Evolutionary conservation across 345 rosid genomes (phyloP), one percentile per base, ranked within the genome.

Genomic region (Carallia pectinifolia): DNA sequence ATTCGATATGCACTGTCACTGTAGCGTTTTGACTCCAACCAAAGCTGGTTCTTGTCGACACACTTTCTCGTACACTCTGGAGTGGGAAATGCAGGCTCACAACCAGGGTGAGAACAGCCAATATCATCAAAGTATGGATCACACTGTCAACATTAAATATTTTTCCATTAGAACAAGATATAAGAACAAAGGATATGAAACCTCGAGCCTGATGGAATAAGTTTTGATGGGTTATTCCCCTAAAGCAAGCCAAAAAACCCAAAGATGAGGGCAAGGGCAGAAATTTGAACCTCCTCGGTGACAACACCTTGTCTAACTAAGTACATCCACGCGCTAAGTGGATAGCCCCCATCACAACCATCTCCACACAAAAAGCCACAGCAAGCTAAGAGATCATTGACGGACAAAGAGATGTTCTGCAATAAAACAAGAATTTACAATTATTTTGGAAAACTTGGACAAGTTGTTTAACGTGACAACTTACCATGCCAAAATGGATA

Each of bases 101-200:
- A 95, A 44, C 99, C 97, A 37, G 99, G 99, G 84, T 95, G 99
- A 65, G 97, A 86, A 78, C 97, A 95, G 74, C 99, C 97, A 62
- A 66, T 84, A 53, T 71, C 77, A 61, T 95, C 99, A 68, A 95
- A 90, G 85, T 92, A 95, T 37, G 97, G 97, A 78, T 92, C 89
- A 75, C 99, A 95, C 97, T 92, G 85, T 63, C 58, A 73, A 72
- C 34, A 58, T 53, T 62, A 40, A 65, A 47, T 53, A 47, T 44
- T 40, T 40, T 29, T 27, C 54, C 63, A 33, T 17, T 62, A 52
- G 60, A 56, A 54, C 6, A 62, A 71, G 68, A 33, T 47, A 30
- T 15, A 74, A 19, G 12, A 44, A 52, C 39, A 29, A 61, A 69
- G 44, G 44, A 63, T 53, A n/a, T 61, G 58, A 65, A 69, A 44